Evolutionary conservation across 306 rosid species (phyloP).

Genomic region (Castanopsis chinensis): DNA sequence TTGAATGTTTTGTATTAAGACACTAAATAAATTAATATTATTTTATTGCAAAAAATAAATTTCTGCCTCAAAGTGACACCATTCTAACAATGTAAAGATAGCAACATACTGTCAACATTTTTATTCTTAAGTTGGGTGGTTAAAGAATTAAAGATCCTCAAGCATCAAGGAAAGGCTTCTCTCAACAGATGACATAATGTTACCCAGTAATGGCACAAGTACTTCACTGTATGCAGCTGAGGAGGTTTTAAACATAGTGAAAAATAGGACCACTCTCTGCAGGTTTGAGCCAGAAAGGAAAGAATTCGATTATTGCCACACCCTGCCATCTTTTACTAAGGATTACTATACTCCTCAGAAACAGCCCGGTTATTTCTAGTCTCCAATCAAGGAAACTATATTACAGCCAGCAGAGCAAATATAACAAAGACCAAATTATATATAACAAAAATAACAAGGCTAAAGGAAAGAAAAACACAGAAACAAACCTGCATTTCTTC

Average conservation of each 20-base stretch:
- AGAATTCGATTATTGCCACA: background rate
- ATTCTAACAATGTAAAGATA: background rate
- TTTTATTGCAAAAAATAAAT: no score
- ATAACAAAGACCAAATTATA: background rate
- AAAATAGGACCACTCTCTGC: background rate
- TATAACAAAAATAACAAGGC: background rate
- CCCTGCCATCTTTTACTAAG: background rate
- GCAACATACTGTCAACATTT: no score
- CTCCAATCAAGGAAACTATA: background rate
- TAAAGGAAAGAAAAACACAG: background rate
- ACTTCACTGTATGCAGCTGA: background rate
- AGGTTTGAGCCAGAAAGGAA: background rate
- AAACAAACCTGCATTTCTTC: conserved; percentile 53
- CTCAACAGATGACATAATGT: no score
- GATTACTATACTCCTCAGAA: background rate
- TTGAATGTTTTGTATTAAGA: no score
- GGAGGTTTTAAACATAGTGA: background rate
- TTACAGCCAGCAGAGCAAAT: background rate
- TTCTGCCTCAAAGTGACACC: background rate
- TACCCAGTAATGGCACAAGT: background rate
- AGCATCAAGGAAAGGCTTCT: no score
- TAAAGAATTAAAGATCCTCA: no score
- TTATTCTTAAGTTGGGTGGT: no score
- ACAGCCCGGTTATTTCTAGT: background rate
- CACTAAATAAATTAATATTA: no score